phyloP scores from a whole-genome alignment of 1,284 basidiomycete genomes.

The Sanghuangporus weigelae region DNA sequence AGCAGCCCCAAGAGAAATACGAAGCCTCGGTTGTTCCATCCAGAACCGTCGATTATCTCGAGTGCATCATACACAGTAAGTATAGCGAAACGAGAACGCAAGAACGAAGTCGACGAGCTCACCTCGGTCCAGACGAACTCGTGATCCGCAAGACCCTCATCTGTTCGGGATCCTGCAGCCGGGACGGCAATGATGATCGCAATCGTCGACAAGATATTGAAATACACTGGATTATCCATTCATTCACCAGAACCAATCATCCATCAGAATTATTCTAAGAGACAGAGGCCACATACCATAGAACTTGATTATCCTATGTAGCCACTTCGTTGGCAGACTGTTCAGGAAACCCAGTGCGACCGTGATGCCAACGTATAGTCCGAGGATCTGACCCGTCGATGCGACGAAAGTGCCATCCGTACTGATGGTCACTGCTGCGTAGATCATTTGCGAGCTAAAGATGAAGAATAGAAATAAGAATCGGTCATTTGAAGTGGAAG shows the following conservation, averaged over 20 bases:
- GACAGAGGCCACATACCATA: slow-evolving; percentile 12
- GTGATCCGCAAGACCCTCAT: slow-evolving; percentile 14
- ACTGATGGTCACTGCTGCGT: slow-evolving; percentile 21
- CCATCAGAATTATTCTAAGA: too few species aligned
- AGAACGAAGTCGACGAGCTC: not conserved
- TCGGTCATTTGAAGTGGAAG: too few species aligned
- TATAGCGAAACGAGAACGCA: not conserved
- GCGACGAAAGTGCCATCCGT: slow-evolving; percentile 21
- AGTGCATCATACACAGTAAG: not conserved
- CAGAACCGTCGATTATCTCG: slow-evolving; percentile 21
- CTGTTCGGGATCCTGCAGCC: slow-evolving; percentile 5
- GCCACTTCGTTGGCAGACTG: slow-evolving; percentile 19
- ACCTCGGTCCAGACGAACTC: slow-evolving; percentile 21
- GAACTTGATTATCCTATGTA: slow-evolving; percentile 16
- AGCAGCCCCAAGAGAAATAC: slow-evolving; percentile 22
- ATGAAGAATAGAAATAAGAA: not conserved
- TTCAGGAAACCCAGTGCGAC: slow-evolving; percentile 20
- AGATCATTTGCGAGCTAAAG: slow-evolving; percentile 22
- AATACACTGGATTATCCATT: slow-evolving; percentile 10
- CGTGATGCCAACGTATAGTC: slow-evolving; percentile 20
- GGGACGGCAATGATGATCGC: slow-evolving; percentile 21
- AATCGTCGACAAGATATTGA: slow-evolving; percentile 19
- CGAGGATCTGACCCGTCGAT: slow-evolving; percentile 19
- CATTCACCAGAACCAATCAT: not conserved
- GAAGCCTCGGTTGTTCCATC: slow-evolving; percentile 21